phyloP scores from a whole-genome alignment of 2,329 filamentous ascomycete genomes.

The Pestalotiopsis sp. region DNA sequence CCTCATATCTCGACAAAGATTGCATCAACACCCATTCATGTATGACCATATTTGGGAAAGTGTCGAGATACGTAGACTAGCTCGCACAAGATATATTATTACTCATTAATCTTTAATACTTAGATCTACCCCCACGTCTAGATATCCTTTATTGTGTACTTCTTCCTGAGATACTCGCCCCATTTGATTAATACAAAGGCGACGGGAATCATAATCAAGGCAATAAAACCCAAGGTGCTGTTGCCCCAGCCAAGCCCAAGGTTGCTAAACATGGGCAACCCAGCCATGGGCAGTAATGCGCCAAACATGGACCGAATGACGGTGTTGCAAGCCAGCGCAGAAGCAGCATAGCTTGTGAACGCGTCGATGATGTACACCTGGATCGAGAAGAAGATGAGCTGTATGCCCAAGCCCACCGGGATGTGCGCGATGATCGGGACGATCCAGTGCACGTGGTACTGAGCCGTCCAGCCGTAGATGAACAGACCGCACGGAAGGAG shows the following conservation, averaged over 20 bases:
- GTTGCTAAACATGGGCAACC: slow-evolving; percentile 38
- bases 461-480: slow-evolving; percentile 46
- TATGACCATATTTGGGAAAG: no score
- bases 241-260: slow-evolving; percentile 47
- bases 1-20: no score
- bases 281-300: slow-evolving; percentile 52
- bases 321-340: slow-evolving; percentile 45
- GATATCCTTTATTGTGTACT: no score
- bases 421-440: slow-evolving; percentile 39
- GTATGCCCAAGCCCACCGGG: slow-evolving; percentile 33
- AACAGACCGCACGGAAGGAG: slow-evolving; percentile 52
- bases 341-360: slow-evolving; percentile 49
- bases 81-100: no score
- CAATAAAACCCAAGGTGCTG: slow-evolving; percentile 18
- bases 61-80: no score
- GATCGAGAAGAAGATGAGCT: slow-evolving; percentile 33
- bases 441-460: slow-evolving; percentile 39
- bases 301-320: slow-evolving; percentile 38
- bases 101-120: no score
- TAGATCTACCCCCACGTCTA: no score
- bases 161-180: not conserved
- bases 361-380: slow-evolving; percentile 45
- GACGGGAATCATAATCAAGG: not conserved
- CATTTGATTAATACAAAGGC: not conserved
- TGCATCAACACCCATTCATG: no score